Evolutionary conservation across 768 basidiomycete genomes (phyloP), one percentile per base, ranked within the genome.

Genomic region (Tulasnella calospora): DNA sequence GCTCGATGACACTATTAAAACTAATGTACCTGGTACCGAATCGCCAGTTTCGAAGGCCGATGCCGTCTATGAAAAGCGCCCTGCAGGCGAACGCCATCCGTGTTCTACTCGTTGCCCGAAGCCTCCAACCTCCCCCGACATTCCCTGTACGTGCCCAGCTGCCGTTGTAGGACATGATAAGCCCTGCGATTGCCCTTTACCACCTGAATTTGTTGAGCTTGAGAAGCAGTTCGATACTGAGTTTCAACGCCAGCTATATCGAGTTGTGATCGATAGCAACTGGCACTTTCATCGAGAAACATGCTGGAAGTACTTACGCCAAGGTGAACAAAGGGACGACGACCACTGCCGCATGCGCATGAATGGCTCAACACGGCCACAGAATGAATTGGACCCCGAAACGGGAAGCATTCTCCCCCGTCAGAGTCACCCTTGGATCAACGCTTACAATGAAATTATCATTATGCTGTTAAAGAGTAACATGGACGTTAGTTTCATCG

Each of bases 401-500:
- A 71, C 44, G 1, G 79, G 79, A 13, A 0, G 1, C 3, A 36
- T 88, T 0, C 70, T 15, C 17, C 71, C 87, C 0, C 80, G 83
- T 0, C 83, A 83, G 47, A 57, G 86, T 0, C 83, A 89, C 81
- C 85, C 86, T 0, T 35, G 86, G 72, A 85, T 88, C 0, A 88
- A 88, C 67, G 84, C 87, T 73, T 88, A 86, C 76, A 87, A 88
- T 81, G 76, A 72, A 0, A 85, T 84, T 0, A 86, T 88, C 0
- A 15, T 87, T 0, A 51, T 82, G 27, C 80, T 82, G 0, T 76
- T 88, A 0, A 76, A 84, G 0, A 86, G 85, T 57, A 88, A 88
- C 73, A 87, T 87, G 84, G 88, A 88, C 72, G 86, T 88, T 1
- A 86, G 87, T 77, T 87, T 85, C 67, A 84, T 89, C 19, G 84